phyloP scores from a whole-genome alignment of 2,329 filamentous ascomycete species.

The Bipolaris victoriae region DNA sequence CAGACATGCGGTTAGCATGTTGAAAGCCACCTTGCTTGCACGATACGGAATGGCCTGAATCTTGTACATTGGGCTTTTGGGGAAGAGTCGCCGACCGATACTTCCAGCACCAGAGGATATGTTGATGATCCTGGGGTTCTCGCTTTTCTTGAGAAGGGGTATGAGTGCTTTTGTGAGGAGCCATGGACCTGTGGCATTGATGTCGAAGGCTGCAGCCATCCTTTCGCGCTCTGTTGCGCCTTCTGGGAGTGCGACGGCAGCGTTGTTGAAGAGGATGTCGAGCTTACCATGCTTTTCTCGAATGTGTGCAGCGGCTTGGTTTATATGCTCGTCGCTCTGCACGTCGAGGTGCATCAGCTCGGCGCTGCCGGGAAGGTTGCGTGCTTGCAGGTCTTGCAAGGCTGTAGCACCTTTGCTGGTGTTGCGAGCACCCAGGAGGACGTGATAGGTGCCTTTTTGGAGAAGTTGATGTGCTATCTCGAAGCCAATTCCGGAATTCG shows the following conservation, averaged over 20 bases:
- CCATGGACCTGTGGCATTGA: constrained; percentile 38
- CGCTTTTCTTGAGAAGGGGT: constrained; percentile 24
- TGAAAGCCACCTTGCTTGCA: constrained; percentile 49
- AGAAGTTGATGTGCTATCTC: constrained; percentile 53
- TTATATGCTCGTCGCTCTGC: constrained; percentile 52
- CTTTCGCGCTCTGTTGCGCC: constrained; percentile 30
- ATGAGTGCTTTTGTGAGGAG: constrained; percentile 32
- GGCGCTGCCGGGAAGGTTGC: constrained; percentile 36
- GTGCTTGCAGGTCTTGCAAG: constrained; percentile 35
- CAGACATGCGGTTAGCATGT: constrained; percentile 48
- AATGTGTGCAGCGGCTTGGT: constrained; percentile 42
- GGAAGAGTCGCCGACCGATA: constrained; percentile 37
- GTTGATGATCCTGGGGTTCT: constrained; percentile 44
- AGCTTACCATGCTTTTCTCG: constrained; percentile 41
- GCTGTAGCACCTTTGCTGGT: constrained; percentile 34
- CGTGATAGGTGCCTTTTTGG: constrained; percentile 43
- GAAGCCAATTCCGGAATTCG: constrained; percentile 58
- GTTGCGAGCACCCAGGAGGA: constrained; percentile 33
- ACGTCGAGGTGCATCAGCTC: constrained; percentile 54
- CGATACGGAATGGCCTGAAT: constrained; percentile 40
- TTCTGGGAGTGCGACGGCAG: constrained; percentile 34
- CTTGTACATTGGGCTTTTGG: constrained; percentile 36
- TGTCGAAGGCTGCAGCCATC: constrained; percentile 36
- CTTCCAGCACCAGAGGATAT: constrained; percentile 46
- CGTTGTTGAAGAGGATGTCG: constrained; percentile 51